Base-by-base conservation (phyloP, 179 eudicot genomes). In the Silene vulgaris region DNA sequence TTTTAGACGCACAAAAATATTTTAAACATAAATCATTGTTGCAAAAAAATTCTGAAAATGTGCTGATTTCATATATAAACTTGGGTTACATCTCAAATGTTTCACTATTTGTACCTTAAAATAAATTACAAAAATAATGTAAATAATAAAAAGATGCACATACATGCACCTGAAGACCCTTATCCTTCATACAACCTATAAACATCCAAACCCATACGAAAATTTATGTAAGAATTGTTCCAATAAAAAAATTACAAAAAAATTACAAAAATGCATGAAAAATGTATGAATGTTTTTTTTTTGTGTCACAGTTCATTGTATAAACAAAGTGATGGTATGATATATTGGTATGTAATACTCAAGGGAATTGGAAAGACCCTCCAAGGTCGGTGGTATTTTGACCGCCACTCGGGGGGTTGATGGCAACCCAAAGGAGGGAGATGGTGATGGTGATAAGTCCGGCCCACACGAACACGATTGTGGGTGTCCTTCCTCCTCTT, bases 351-450 rank as follows among this genome's bases (percentile, higher is more conserved):
- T 16, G 59, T 16, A 56, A 56, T 2, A 19, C 21, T 78, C 64
- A 77, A 48, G 78, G 75, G 29, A 79, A 79, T 0, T 78, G 12
- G 75, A 75, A 79, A 21, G 69, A 20, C 12, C 79, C 79, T 0
- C 82, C 79, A 62, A 71, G 72, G 30, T 70, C 72, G 54, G 72
- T 11, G 54, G 72, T 17, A 57, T 62, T 77, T 14, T 63, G 30
- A 28, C 59, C 68, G 9, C 78, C 82, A 26, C 63, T 43, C 0
- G 82, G 82, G 1, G 82, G 82, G 19, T 20, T 69, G 52, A 69
- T 45, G 11, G 73, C 73, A 60, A 69, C 60, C 73, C 73, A 69
- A 1, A 69, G 73, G 7, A 69, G 73, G 19, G 73, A 69, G 16
- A 69, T 69, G 37, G 73, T 69, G 30, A 69, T 69, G 26, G 73